These are phyloP conservation scores for Phytophthora constricta DNA, from an alignment of 352 stramenopile species.

Conservation along the genomic window DNA sequence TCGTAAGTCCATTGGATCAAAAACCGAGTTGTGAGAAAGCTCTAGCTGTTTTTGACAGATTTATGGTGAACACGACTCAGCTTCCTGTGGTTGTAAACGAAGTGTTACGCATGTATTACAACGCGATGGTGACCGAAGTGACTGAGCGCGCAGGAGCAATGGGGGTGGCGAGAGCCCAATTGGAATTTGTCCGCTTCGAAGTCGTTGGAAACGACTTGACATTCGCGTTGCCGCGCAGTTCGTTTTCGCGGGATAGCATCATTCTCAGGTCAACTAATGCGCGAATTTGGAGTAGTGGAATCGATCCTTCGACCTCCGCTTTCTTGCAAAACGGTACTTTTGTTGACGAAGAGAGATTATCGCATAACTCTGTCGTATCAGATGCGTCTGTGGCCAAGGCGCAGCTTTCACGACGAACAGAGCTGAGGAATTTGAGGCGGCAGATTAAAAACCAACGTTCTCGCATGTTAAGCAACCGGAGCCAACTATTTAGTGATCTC, in stretches of 20 bases:
- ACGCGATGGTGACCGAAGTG: slow-evolving; percentile 25
- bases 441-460: slow-evolving; percentile 87
- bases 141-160: slow-evolving; percentile 24
- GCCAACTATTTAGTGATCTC: slow-evolving; percentile 82
- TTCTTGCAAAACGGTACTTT: slow-evolving; percentile 85
- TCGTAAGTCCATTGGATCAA: slow-evolving; percentile 38
- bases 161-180: slow-evolving; percentile 23
- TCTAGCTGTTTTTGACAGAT: slow-evolving; percentile 38
- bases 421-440: slow-evolving; percentile 74
- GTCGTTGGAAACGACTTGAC: slow-evolving; percentile 82
- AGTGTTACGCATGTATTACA: slow-evolving; percentile 43
- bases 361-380: slow-evolving; percentile 42
- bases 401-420: slow-evolving; percentile 64
- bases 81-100: slow-evolving; percentile 50
- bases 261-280: slow-evolving; percentile 79
- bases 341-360: slow-evolving; percentile 58
- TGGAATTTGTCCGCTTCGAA: slow-evolving; percentile 50
- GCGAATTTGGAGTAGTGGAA: slow-evolving; percentile 72
- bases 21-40: slow-evolving; percentile 40
- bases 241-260: slow-evolving; percentile 79
- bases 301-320: slow-evolving; percentile 65
- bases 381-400: slow-evolving; percentile 56
- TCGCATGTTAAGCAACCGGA: slow-evolving; percentile 80
- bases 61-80: slow-evolving; percentile 40
- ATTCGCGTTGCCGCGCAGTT: slow-evolving; percentile 80